phyloP scores from a whole-genome alignment of 129 eudicot species.

The Deinandra increscens region DNA sequence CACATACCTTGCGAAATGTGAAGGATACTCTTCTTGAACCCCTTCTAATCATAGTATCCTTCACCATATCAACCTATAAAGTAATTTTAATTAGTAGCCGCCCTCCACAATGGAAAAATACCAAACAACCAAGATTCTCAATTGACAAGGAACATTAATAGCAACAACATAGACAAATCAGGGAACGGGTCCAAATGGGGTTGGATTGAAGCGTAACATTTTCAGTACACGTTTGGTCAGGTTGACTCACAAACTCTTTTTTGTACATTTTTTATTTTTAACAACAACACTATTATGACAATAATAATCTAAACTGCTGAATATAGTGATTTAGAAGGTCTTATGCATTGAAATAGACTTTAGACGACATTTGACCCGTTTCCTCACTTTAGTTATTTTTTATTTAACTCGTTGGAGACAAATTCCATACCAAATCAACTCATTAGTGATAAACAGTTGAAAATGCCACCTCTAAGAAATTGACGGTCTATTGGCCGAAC shows the following conservation, averaged over 20 bases:
- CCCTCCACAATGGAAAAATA: neutral
- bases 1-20: conserved; percentile 88
- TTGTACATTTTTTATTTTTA: neutral
- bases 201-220: neutral
- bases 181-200: neutral
- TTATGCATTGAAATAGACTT: neutral
- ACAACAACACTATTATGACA: neutral
- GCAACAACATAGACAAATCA: neutral
- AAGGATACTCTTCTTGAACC: conserved; percentile 81
- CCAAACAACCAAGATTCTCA: neutral
- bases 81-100: neutral
- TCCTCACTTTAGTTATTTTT: neutral
- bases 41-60: conserved; percentile 57
- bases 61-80: conserved; percentile 69
- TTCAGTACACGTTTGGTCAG: neutral
- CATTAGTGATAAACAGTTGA: neutral
- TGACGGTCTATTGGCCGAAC: neutral
- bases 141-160: neutral
- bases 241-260: neutral
- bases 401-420: neutral
- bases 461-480: neutral
- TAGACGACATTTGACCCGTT: neutral
- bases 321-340: neutral
- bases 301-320: neutral
- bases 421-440: neutral